Evolutionary conservation across 139 green algal species (phyloP).

Genomic region (Tetradesmus lagerheimii): DNA sequence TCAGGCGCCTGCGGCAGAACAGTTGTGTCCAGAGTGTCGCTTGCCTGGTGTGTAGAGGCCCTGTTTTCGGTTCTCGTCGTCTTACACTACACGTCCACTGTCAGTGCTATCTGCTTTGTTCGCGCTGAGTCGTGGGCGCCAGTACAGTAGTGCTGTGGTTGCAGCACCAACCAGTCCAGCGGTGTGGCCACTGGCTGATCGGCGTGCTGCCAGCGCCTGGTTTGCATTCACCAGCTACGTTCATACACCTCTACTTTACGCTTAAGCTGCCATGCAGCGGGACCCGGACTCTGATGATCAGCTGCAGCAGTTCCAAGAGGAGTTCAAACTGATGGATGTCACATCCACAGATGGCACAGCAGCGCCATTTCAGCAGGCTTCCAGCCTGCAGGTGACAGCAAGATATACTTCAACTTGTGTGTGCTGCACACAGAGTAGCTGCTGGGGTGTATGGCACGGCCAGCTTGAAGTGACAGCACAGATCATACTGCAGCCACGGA

Average conservation of each 20-base stretch:
- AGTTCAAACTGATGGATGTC: slow-evolving; percentile 16
- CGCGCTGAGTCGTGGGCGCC: no score
- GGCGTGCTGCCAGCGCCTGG: not conserved
- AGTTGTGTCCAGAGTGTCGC: not conserved
- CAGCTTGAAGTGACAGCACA: no score
- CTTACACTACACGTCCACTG: not conserved
- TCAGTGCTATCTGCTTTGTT: no score
- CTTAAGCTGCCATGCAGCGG: not conserved
- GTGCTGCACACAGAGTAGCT: no score
- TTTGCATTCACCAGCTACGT: not conserved
- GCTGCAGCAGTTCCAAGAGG: slow-evolving; percentile 21
- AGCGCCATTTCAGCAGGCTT: not conserved
- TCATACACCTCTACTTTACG: not conserved
- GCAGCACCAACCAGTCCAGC: not conserved
- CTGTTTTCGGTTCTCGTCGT: not conserved
- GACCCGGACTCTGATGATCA: not conserved
- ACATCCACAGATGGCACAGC: not conserved
- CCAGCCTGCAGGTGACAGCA: not conserved
- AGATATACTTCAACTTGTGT: not conserved
- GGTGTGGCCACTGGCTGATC: not conserved
- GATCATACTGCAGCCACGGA: no score
- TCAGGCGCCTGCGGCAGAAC: not conserved
- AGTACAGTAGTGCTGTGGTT: not conserved
- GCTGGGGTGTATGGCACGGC: no score
- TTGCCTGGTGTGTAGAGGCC: not conserved